A percentile compares a stretch with the other conserved stretches of the same genome.
phyloP scores from a whole-genome alignment of 768 basidiomycete species.

The Cubamyces lactineus region DNA sequence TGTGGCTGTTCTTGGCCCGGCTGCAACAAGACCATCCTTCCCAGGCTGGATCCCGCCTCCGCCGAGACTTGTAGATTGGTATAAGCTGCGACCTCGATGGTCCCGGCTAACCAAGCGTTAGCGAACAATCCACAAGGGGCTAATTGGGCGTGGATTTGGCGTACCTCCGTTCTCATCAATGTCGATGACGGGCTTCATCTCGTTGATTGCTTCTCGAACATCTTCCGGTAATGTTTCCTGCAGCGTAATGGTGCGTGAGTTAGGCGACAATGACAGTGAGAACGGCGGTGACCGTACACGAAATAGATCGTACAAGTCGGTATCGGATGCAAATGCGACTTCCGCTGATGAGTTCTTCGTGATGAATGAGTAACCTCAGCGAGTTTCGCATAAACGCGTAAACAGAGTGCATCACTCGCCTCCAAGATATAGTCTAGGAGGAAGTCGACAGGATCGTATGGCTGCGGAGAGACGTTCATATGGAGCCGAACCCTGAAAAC shows the following conservation, averaged over 20 bases:
- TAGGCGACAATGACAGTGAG: no score
- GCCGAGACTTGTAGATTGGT: no score
- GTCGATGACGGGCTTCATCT: slow-evolving; percentile 15
- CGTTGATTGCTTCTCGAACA: background rate
- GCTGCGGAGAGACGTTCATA: background rate
- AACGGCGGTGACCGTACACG: background rate
- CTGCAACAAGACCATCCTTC: no score
- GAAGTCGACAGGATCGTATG: slow-evolving; percentile 16
- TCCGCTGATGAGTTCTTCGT: slow-evolving; percentile 20
- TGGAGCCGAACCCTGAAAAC: no score
- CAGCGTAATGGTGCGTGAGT: background rate
- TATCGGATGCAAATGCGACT: slow-evolving; percentile 20
- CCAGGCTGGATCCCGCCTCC: no score
- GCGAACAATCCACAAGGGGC: background rate
- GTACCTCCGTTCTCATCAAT: slow-evolving; percentile 18
- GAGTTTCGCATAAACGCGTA: no score
- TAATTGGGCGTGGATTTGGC: background rate
- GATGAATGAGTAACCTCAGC: no score
- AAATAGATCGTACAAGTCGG: slow-evolving; percentile 12
- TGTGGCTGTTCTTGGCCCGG: no score
- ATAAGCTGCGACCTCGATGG: background rate
- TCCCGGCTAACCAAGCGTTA: slow-evolving; percentile 4
- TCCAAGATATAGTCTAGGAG: slow-evolving; percentile 24
- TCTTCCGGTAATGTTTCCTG: slow-evolving; percentile 10
- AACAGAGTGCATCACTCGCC: background rate